A percentile compares a stretch with the other conserved stretches of the same genome.
These are phyloP conservation scores for Phytomonas francai DNA, from an alignment of 208 protist genomes.

Conservation along the genomic window DNA sequence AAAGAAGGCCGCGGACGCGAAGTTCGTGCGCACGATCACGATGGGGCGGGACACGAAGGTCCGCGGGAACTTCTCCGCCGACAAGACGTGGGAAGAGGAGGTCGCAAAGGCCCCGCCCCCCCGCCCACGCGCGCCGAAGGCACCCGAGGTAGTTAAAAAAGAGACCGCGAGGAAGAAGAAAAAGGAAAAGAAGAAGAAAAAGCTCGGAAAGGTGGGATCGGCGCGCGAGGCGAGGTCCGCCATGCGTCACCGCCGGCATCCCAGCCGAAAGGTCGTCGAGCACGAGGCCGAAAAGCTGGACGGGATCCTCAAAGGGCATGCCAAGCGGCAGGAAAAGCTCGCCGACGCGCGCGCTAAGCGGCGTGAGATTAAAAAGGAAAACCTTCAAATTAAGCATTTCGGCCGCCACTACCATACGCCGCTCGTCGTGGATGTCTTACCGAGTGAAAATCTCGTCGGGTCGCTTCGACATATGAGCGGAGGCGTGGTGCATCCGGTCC, in stretches of 20 bases:
- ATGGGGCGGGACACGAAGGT: constrained; percentile 35
- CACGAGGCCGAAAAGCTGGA: constrained; percentile 57
- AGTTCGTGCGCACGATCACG: constrained; percentile 66
- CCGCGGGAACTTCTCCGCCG: constrained; percentile 46
- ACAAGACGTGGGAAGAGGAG: constrained; percentile 80
- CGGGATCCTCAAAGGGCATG: constrained; percentile 32
- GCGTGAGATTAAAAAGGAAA: constrained; percentile 48
- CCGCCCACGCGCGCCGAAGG: background rate
- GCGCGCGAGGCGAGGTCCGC: constrained; percentile 32
- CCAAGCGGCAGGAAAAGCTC: constrained; percentile 23
- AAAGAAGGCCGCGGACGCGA: constrained; percentile 55
- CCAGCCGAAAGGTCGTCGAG: constrained; percentile 35
- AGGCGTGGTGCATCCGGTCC: constrained; percentile 56
- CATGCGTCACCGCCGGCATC: constrained; percentile 68
- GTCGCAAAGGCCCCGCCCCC: constrained; percentile 9
- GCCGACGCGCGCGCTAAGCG: constrained; percentile 30
- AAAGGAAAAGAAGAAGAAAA: constrained; percentile 25
- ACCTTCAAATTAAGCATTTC: constrained; percentile 69
- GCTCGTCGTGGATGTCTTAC: constrained; percentile 62
- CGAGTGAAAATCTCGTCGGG: constrained; percentile 64
- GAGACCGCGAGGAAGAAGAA: constrained; percentile 13
- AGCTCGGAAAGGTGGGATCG: constrained; percentile 19
- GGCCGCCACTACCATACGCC: constrained; percentile 79
- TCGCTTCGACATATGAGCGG: constrained; percentile 74
- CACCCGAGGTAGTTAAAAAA: too few relatives aligned